Base-by-base conservation (phyloP, 768 basidiomycete genomes). In the Boletus sp. region DNA sequence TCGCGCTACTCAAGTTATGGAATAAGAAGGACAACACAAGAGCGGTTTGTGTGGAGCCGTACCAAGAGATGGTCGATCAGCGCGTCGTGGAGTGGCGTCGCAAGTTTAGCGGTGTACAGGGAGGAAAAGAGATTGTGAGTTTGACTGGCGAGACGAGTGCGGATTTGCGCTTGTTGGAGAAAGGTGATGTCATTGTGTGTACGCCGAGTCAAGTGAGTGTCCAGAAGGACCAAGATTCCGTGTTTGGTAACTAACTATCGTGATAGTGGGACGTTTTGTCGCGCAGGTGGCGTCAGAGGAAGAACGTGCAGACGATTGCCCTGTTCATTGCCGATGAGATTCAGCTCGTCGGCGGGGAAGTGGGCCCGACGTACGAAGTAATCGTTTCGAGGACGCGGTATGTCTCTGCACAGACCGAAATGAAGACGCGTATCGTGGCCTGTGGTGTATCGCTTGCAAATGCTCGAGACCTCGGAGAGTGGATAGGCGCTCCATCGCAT, bases 341-440 rank as follows among this genome's bases (percentile, higher is more conserved):
- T 3, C 97, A 98, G 67, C 82, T 95, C 41, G 86, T 98, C 39
- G 96, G 96, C 9, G 93, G 95, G 17, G 93, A 94, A 66, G 83
- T 94, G 45, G 97, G 97, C 5, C 93, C 95, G 10, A 96, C 93
- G 0, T 99, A 98, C 68, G 97, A 98, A 68, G 90, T 97, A 19
- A 80, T 98, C 60, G 86, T 98, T 57, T 99, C 97, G 7, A 82
- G 96, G 41, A 96, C 96, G n/a, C 85, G 96, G 33, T 98, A 95
- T 63, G 93, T 98, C 17, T 89, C 94, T 19, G 91, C 90, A 17
- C 93, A 98, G 70, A 95, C 93, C 0, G 92, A 93, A 59, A 79
- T 84, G 64, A 91, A 92, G 73, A 98, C 95, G 0, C 85, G 97
- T 33, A 89, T 98, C 53, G 92, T 99, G 39, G 95, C 93, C 0